These are phyloP conservation scores for Leccinum ochraceum DNA, from an alignment of 768 basidiomycete species.

Conservation along the genomic window DNA sequence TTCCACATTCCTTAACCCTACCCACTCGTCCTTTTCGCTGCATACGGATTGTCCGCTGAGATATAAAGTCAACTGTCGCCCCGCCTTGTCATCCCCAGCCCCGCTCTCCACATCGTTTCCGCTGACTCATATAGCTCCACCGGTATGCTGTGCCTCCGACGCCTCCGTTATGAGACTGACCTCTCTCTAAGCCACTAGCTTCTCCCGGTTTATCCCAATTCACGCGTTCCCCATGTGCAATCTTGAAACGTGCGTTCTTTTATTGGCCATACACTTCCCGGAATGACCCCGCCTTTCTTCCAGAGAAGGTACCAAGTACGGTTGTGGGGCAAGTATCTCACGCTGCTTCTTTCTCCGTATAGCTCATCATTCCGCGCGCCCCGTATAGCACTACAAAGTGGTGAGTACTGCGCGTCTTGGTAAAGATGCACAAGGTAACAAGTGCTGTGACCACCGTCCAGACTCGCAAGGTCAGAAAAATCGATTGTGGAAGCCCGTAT, in stretches of 20 bases:
- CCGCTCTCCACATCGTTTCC: conserved; percentile 14
- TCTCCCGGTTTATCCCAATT: conserved; percentile 11
- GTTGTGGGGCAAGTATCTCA: conserved; percentile 56
- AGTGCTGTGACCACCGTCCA: conserved; percentile 18
- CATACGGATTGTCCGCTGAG: conserved; percentile 15
- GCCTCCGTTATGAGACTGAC: conserved; percentile 4
- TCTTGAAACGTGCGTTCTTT: conserved; percentile 49
- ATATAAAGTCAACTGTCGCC: conserved; percentile 35
- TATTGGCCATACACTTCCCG: conserved; percentile 17
- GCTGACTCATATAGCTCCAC: conserved; percentile 11
- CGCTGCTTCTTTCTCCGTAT: conserved; percentile 14
- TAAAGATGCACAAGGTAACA: neutral
- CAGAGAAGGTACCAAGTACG: conserved; percentile 75
- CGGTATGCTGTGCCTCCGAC: conserved; percentile 19
- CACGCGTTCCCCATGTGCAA: conserved; percentile 48
- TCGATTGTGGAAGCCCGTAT: conserved; percentile 36
- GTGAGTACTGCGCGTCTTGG: conserved; percentile 45
- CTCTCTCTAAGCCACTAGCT: conserved; percentile 1
- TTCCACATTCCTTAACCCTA: conserved; percentile 20
- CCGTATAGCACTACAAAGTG: conserved; percentile 63
- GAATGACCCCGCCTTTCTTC: conserved; percentile 27
- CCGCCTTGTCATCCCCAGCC: conserved; percentile 12
- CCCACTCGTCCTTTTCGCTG: conserved; percentile 15
- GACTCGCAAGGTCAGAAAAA: conserved; percentile 37
- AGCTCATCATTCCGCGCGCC: conserved; percentile 14